Conservation (phyloP, 106 monocot genomes). For the Agapanthus africanus region DNA sequence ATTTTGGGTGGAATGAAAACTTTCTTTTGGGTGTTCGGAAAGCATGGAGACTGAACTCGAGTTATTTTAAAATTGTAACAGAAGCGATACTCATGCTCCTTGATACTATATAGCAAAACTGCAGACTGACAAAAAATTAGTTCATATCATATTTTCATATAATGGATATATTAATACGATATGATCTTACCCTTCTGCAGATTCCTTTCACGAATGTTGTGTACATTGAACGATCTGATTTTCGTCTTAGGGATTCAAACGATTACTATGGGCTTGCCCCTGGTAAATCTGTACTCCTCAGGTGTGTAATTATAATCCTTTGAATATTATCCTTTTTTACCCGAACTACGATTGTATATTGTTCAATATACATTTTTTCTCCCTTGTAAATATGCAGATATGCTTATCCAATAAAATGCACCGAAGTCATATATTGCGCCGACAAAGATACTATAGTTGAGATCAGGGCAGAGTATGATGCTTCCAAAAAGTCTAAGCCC, state of each 20-base stretch:
- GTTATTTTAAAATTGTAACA: too few relatives aligned
- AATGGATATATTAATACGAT: too few relatives aligned
- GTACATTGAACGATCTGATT: constrained; percentile 85
- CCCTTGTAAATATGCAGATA: constrained; percentile 42
- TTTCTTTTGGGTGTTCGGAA: too few relatives aligned
- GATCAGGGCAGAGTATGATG: constrained; percentile 83
- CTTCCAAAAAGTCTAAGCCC: constrained; percentile 70
- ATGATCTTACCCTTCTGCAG: too few relatives aligned
- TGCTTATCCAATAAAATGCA: constrained; percentile 93
- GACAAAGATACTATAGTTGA: constrained; percentile 55
- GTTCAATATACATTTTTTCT: neutral
- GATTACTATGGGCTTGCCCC: constrained; percentile 96
- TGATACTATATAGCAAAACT: too few relatives aligned
- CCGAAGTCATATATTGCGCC: constrained; percentile 67
- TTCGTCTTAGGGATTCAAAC: constrained; percentile 87
- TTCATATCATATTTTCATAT: too few relatives aligned
- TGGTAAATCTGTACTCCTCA: constrained; percentile 88
- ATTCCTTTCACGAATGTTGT: constrained; percentile 88
- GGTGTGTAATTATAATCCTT: constrained; percentile 27
- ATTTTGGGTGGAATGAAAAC: too few relatives aligned
- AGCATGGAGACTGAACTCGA: too few relatives aligned
- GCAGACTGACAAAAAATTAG: too few relatives aligned
- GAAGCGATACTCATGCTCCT: too few relatives aligned
- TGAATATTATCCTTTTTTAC: neutral
- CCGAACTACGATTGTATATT: neutral